Base-by-base conservation (phyloP, 176 grass and related monocot genomes). In the Avena insularis region DNA sequence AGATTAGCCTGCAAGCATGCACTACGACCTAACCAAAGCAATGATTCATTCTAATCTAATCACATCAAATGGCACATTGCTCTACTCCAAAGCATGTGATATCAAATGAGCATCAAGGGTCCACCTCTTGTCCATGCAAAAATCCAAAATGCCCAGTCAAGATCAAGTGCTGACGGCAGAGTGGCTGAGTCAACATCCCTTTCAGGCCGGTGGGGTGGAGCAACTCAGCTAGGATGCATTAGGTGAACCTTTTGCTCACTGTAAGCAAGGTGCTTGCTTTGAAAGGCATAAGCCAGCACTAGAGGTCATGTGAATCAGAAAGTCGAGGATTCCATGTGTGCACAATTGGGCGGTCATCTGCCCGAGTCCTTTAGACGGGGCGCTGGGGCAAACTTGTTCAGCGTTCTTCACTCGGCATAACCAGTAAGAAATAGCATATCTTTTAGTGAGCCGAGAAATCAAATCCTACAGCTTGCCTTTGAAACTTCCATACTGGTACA, bases 21-120 rank as follows among this genome's bases (percentile, higher is more conserved):
- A 73, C 27, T 72, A 20, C 17, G 87, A 31, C 75, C 49, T 38
- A 84, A 74, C 25, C 19, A 80, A 68, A 89, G 5, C 14, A 31
- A 79, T 67, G 48, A 38, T 47, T 21, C 66, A n/a, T 9, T 51
- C 12, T 56, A 61, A 48, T 48, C 46, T 9, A 4, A 43, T 75
- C 59, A 69, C 50, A 84, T 87, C 58, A 47, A 64, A 64, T 63
- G 89, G 16, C 62, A 13, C 51, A 85, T 62, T 35, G 40, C 69
- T 45, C 80, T 66, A 55, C 48, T 75, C 57, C 74, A 83, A 87
- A 91, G 67, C 46, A 90, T 74, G 6, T 38, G 5, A 63, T 14
- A 69, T 20, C 70, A 79, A 35, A 68, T 35, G 80, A 2, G 55
- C 17, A 57, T 57, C 71, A 71, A 54, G 12, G 67, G 31, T 72